Base-by-base conservation (phyloP, 176 grass and related monocot species). In the Juncus effusus region DNA sequence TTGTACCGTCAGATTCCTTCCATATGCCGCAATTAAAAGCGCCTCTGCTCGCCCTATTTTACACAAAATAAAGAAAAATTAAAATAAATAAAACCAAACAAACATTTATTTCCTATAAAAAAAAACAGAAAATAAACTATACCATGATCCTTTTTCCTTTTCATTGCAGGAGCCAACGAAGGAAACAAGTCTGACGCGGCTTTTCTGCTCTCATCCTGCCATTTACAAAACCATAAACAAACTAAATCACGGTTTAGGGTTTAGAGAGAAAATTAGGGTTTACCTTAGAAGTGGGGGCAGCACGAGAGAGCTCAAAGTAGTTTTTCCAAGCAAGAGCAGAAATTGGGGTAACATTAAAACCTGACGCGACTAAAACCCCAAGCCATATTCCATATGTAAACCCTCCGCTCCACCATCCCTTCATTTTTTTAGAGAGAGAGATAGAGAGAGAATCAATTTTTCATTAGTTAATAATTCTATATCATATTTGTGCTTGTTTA, bases 351-450 rank as follows among this genome's bases (percentile, higher is more conserved):
- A 93, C 85, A 51, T 82, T 84, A 83, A 93, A 97, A 16, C 83
- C 94, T 54, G 85, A 97, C 78, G 94, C 67, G 3, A 97, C 94
- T 75, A 92, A 64, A 77, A 87, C 61, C 58, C 85, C 94, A 74
- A 97, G 83, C 94, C 94, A 97, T 62, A 97, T 77, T 67, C 94
- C 94, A 80, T 97, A 97, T 13, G 88, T 86, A 81, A 97, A 97
- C 37, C 88, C 83, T 58, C 85, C 82, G 73, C 88, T 89, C 77
- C 80, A 93, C 94, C 88, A 92, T 35, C 94, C 85, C 88, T 97
- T 59, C 36, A 81, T 60, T 78, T 51, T 36, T 49, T 9, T 37
- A 66, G 13, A 40, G 42, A 45, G 16, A 61, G 13, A 59, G 7
- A 45, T 3, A 45, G 42, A 45, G 7, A 45, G 9, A 28, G 9